These are phyloP conservation scores for Trifolium dubium DNA, from an alignment of 306 rosid genomes.

Conservation along the genomic window DNA sequence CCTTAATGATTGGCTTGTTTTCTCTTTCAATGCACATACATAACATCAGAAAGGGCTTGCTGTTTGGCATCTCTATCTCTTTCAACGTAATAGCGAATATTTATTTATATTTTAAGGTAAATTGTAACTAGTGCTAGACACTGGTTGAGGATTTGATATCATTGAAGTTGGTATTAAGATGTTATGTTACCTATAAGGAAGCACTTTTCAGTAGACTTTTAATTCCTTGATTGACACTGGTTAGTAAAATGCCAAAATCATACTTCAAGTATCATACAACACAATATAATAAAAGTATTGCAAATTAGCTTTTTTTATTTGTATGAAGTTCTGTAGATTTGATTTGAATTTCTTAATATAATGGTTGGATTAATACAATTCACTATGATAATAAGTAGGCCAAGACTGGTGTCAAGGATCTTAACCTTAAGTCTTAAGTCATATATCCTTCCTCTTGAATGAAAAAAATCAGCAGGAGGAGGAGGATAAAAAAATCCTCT, in stretches of 20 bases:
- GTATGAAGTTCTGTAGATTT: too few relatives aligned
- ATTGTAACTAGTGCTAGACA: neutral
- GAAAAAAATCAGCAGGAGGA: neutral
- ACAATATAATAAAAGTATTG: neutral
- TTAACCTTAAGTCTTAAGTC: too few relatives aligned
- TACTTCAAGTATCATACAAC: neutral
- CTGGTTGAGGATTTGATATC: neutral
- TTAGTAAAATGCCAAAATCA: too few relatives aligned
- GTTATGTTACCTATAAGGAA: neutral
- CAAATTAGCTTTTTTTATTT: too few relatives aligned
- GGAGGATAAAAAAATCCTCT: neutral
- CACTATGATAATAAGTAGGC: neutral
- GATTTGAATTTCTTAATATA: neutral
- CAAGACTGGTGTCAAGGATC: neutral
- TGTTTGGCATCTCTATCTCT: neutral
- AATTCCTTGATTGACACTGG: too few relatives aligned
- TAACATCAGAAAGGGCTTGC: neutral
- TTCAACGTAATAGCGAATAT: neutral
- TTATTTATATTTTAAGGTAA: neutral
- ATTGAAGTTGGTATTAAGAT: neutral
- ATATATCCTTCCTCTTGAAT: neutral
- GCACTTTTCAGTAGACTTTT: too few relatives aligned
- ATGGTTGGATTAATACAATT: neutral
- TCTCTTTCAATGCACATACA: neutral
- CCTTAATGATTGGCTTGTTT: neutral